Evolutionary conservation across 2,329 filamentous ascomycete genomes (phyloP).

Genomic region (Claviceps capensis): DNA sequence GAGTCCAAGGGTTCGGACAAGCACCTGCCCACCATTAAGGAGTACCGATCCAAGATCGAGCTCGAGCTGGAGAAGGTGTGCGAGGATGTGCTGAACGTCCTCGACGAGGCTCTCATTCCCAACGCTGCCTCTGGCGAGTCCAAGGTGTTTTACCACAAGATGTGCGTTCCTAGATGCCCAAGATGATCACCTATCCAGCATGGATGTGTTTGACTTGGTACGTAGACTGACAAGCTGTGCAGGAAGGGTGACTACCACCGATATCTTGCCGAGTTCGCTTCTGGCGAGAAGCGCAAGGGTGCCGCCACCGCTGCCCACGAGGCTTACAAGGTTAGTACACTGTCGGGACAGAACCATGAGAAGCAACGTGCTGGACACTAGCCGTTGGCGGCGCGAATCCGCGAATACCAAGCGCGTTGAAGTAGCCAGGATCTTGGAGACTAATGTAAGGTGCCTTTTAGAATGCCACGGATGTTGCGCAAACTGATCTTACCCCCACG

Average conservation of each 20-base stretch:
- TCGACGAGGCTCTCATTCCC: slow-evolving; percentile 87
- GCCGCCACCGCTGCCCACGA: slow-evolving; percentile 79
- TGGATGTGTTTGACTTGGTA: no score
- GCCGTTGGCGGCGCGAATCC: not conserved
- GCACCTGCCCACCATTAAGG: slow-evolving; percentile 86
- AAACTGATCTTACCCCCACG: slow-evolving; percentile 92
- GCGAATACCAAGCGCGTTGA: no score
- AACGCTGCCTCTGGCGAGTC: slow-evolving; percentile 94
- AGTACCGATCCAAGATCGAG: slow-evolving; percentile 98
- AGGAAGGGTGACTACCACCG: slow-evolving; percentile 98
- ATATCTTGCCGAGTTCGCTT: slow-evolving; percentile 87
- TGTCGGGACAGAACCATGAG: not conserved
- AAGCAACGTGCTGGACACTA: slow-evolving; percentile 13
- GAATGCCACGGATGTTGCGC: slow-evolving; percentile 96
- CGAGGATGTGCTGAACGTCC: slow-evolving; percentile 91
- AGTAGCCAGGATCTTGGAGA: not conserved
- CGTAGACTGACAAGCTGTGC: slow-evolving; percentile 3
- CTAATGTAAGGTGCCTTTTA: slow-evolving; percentile 21
- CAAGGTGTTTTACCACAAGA: slow-evolving; percentile 99
- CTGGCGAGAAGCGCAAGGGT: slow-evolving; percentile 81
- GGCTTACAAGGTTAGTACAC: slow-evolving; percentile 77
- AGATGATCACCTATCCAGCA: not conserved
- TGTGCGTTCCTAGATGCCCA: slow-evolving; percentile 44
- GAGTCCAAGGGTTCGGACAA: slow-evolving; percentile 96
- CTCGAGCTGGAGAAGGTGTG: slow-evolving; percentile 93